A percentile compares a stretch with the other conserved stretches of the same genome.
Evolutionary conservation across 768 basidiomycete genomes (phyloP).

Genomic region (Hypholoma fasciculare): DNA sequence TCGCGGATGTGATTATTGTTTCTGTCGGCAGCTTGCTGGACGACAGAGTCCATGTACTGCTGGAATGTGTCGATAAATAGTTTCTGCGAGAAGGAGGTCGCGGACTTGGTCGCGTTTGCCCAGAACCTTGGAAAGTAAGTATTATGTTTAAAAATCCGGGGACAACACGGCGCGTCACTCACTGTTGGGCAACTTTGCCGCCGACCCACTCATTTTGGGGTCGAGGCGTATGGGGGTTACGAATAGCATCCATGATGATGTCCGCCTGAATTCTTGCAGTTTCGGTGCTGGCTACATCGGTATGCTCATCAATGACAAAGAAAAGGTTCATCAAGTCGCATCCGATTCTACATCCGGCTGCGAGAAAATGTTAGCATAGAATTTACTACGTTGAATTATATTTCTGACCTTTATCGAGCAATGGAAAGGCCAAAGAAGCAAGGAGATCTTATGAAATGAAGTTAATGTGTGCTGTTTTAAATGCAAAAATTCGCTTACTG

Average conservation of each 20-base stretch:
- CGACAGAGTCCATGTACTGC: constrained; percentile 35
- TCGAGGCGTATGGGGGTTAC: constrained; percentile 34
- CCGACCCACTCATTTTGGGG: constrained; percentile 36
- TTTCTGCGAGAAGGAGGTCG: constrained; percentile 20
- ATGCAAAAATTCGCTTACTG: constrained; percentile 24
- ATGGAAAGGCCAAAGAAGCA: constrained; percentile 38
- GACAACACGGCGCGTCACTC: constrained; percentile 10
- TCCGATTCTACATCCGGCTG: constrained; percentile 19
- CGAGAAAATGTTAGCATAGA: constrained; percentile 10
- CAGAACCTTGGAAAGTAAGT: too few relatives aligned
- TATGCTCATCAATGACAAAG: constrained; percentile 49
- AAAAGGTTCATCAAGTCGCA: constrained; percentile 52
- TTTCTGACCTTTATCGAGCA: constrained; percentile 28
- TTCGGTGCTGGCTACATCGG: constrained; percentile 34
- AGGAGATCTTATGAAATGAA: constrained; percentile 29
- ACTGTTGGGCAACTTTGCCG: constrained; percentile 41
- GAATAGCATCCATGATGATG: constrained; percentile 42
- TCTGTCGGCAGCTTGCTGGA: constrained; percentile 43
- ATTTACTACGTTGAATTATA: neutral
- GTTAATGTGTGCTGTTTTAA: neutral
- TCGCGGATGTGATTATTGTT: constrained; percentile 28
- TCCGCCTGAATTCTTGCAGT: constrained; percentile 28
- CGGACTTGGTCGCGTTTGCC: constrained; percentile 19
- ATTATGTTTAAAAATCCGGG: too few relatives aligned
- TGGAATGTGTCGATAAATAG: constrained; percentile 39